Conservation (phyloP, 345 rosid species). For the Fremontodendron californicum region DNA sequence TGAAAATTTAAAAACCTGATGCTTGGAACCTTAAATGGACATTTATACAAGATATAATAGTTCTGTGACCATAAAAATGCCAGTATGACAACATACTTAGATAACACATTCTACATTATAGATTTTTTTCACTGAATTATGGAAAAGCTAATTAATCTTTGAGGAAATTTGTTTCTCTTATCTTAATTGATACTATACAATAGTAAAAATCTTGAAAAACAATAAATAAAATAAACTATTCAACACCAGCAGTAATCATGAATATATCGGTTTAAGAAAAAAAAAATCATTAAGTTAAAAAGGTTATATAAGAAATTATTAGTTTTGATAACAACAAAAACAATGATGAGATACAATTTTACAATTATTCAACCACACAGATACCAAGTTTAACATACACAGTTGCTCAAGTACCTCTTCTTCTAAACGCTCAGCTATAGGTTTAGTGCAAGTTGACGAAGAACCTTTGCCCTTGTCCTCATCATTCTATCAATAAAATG, state of each 20-base stretch:
- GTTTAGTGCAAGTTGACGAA: constrained; percentile 46
- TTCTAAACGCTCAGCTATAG: constrained; percentile 68
- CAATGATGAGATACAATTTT: not conserved
- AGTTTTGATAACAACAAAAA: not conserved
- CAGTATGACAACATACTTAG: not conserved
- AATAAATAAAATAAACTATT: not conserved
- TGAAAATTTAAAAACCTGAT: not conserved
- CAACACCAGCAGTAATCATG: not conserved
- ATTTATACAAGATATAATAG: not conserved
- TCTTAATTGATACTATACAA: not conserved
- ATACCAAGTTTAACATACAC: not conserved
- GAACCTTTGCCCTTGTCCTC: constrained; percentile 67
- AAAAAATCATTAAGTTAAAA: not conserved
- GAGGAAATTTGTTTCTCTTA: not conserved
- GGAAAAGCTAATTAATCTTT: not conserved
- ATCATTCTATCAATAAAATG: constrained; percentile 45
- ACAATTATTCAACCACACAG: not conserved
- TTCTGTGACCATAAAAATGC: not conserved
- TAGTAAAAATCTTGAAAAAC: not conserved
- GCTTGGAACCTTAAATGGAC: not conserved
- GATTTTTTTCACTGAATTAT: not conserved
- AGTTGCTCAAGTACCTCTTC: constrained; percentile 58
- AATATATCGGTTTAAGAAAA: not conserved
- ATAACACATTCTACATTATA: not conserved
- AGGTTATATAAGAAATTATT: not conserved